Evolutionary conservation across 441 rosid genomes (phyloP).

Genomic region (Erodium chrysanthum): DNA sequence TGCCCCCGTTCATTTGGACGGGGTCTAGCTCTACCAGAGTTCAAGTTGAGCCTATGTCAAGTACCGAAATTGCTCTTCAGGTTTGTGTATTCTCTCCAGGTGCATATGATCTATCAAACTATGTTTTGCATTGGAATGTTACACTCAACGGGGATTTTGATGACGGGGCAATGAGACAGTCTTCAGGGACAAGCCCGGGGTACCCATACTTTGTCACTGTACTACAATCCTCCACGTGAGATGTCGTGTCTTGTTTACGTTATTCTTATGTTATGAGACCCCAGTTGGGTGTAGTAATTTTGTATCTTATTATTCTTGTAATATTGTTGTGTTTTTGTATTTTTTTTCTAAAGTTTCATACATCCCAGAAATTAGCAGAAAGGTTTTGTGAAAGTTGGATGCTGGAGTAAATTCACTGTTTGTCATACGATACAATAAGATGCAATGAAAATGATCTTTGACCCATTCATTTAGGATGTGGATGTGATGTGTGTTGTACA

Average conservation of each 20-base stretch:
- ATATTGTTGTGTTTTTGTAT: conserved; percentile 22
- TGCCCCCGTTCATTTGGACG: conserved; percentile 70
- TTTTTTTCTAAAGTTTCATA: neutral
- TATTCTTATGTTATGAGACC: neutral
- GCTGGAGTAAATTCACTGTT: neutral
- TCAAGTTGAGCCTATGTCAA: conserved; percentile 47
- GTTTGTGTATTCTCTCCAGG: conserved; percentile 73
- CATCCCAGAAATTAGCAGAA: too few relatives aligned
- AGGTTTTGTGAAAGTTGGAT: too few relatives aligned
- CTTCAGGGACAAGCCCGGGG: conserved; percentile 60
- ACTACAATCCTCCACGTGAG: conserved; percentile 46
- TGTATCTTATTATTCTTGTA: conserved; percentile 25
- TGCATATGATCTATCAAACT: conserved; percentile 59
- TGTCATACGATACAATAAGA: neutral
- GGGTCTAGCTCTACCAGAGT: conserved; percentile 60
- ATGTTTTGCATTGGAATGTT: conserved; percentile 63
- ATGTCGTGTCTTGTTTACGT: conserved; percentile 6
- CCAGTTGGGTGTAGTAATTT: conserved; percentile 17
- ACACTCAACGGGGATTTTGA: conserved; percentile 21
- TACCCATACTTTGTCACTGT: conserved; percentile 63
- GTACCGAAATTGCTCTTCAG: conserved; percentile 50
- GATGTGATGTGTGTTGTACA: too few relatives aligned
- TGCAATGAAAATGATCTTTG: neutral
- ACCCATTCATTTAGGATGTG: too few relatives aligned
- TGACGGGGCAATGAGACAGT: conserved; percentile 20